Percentiles rank a stretch among this genome's conserved stretches.
phyloP scores from a whole-genome alignment of 2,329 filamentous ascomycete species.

The Verticillium klebahnii region DNA sequence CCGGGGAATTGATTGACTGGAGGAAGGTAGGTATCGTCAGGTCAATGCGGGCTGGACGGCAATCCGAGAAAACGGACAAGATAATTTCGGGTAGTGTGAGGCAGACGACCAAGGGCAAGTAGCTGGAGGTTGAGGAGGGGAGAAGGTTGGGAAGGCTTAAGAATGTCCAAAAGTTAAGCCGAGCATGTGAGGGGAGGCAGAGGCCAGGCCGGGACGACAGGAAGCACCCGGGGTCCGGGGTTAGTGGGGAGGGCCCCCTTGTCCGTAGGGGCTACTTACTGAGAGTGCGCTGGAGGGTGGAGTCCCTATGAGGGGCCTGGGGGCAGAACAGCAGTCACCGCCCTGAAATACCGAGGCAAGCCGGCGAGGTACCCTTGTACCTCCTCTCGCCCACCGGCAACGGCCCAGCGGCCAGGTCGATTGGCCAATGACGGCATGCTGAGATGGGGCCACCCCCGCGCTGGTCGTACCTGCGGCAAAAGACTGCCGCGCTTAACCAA shows the following conservation, averaged over 20 bases:
- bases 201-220: conserved; percentile 8
- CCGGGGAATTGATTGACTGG: not conserved
- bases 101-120: not conserved
- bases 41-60: not conserved
- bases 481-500: conserved; percentile 21
- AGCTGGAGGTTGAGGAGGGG: not conserved
- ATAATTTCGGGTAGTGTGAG: conserved; percentile 4
- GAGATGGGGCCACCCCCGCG: not conserved
- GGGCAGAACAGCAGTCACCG: not conserved
- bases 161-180: not conserved
- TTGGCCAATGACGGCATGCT: conserved; percentile 10
- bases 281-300: not conserved
- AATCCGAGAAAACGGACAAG: not conserved
- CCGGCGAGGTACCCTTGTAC: conserved; percentile 1
- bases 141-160: conserved; percentile 2
- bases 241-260: not conserved
- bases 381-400: not conserved
- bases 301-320: not conserved
- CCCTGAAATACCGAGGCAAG: conserved; percentile 12
- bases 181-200: not conserved
- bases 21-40: not conserved
- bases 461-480: conserved; percentile 23
- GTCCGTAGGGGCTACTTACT: not conserved
- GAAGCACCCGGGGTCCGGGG: conserved; percentile 6
- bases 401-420: conserved; percentile 6